phyloP scores from a whole-genome alignment of 306 rosid genomes.

The Albizia julibrissin region DNA sequence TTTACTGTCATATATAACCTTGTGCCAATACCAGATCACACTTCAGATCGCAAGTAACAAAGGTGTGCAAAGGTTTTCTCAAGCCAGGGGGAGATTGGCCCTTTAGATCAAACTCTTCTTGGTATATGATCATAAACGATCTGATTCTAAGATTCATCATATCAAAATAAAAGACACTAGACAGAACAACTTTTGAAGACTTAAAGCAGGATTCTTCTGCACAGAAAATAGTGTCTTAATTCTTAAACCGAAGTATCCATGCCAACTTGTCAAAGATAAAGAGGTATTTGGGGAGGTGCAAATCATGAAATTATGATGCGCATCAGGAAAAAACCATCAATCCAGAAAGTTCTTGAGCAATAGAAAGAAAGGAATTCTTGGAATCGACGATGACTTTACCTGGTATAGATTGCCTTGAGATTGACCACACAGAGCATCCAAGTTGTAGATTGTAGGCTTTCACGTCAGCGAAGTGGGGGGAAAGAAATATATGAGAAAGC shows the following conservation, averaged over 20 bases:
- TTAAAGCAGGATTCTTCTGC: slow-evolving; percentile 52
- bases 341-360: not conserved
- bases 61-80: not conserved
- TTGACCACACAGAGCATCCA: slow-evolving; percentile 43
- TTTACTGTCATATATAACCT: not conserved
- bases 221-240: slow-evolving; percentile 32
- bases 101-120: not conserved
- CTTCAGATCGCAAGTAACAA: not conserved
- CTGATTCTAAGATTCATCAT: slow-evolving; percentile 30
- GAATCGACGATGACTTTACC: not conserved
- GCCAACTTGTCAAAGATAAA: not conserved
- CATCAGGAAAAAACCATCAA: not conserved
- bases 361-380: not conserved
- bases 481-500: not conserved
- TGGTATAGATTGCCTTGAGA: slow-evolving; percentile 25
- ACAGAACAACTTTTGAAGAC: slow-evolving; percentile 34
- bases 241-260: not conserved
- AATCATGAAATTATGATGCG: not conserved
- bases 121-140: not conserved
- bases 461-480: not conserved
- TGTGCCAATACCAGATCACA: not conserved
- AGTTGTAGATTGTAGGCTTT: slow-evolving; percentile 20
- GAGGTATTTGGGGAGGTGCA: not conserved
- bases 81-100: not conserved
- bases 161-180: slow-evolving; percentile 31